Evolutionary conservation across 164 flowering plant genomes (phyloP).

Genomic region (Magnolia changhungtana): DNA sequence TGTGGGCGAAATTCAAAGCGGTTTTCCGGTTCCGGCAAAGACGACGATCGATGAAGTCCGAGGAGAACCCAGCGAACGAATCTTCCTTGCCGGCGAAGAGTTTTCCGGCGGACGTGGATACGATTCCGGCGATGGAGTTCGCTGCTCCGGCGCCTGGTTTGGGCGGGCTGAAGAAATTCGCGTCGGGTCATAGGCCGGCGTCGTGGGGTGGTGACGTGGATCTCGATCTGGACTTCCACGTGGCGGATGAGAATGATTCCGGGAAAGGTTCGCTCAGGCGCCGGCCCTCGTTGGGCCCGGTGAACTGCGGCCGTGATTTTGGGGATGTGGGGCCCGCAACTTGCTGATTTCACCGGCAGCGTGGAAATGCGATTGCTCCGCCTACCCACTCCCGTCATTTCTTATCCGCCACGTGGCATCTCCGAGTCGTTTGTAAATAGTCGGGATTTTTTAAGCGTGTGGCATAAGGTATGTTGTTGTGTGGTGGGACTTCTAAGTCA

Average conservation of each 20-base stretch:
- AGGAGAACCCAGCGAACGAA: slow-evolving; percentile 10
- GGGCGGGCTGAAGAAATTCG: slow-evolving; percentile 60
- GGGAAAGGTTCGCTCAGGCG: slow-evolving; percentile 7
- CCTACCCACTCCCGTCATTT: too few relatives aligned
- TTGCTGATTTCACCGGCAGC: not conserved
- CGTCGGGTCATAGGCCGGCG: slow-evolving; percentile 58
- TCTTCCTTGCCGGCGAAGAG: slow-evolving; percentile 19
- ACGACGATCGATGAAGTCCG: not conserved
- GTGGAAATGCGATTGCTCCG: too few relatives aligned
- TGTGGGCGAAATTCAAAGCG: slow-evolving; percentile 16
- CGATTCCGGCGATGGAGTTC: slow-evolving; percentile 16
- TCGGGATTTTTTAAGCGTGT: not conserved
- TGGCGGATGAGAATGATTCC: slow-evolving; percentile 13
- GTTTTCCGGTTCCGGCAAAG: slow-evolving; percentile 14
- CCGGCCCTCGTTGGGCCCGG: slow-evolving; percentile 15
- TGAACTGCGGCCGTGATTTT: slow-evolving; percentile 11
- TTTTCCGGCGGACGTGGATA: slow-evolving; percentile 1
- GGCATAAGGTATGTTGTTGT: not conserved
- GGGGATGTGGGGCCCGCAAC: slow-evolving; percentile 19
- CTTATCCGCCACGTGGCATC: slow-evolving; percentile 1
- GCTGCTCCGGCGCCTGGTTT: slow-evolving; percentile 36
- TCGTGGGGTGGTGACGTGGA: slow-evolving; percentile 23
- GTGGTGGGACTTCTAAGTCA: not conserved
- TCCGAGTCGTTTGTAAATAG: not conserved
- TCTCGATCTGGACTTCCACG: slow-evolving; percentile 1